Evolutionary conservation across 352 stramenopile species (phyloP).

Genomic region (Pythium dissimile): DNA sequence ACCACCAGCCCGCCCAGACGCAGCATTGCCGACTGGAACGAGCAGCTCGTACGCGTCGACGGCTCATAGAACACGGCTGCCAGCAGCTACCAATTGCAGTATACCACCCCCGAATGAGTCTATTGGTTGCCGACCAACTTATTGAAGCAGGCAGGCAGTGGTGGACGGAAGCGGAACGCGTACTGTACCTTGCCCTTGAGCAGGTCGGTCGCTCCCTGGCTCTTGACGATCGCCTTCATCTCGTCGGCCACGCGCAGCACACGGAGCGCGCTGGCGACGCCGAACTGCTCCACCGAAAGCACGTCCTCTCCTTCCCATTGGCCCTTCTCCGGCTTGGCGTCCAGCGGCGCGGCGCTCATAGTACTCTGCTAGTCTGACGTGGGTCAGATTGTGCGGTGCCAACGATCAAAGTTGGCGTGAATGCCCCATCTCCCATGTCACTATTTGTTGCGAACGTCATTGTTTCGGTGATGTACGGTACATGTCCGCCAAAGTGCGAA

Average conservation of each 20-base stretch:
- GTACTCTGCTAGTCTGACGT: background rate
- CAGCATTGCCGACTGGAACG: conserved; percentile 97
- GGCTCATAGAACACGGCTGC: conserved; percentile 98
- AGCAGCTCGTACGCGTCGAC: conserved; percentile 97
- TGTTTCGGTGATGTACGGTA: background rate
- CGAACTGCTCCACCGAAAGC: conserved; percentile 77
- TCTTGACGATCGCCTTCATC: conserved; percentile 83
- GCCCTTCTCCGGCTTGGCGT: conserved; percentile 52
- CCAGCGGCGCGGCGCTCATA: conserved; percentile 32
- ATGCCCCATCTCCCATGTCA: background rate
- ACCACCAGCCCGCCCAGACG: conserved; percentile 95
- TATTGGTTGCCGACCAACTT: too few relatives aligned
- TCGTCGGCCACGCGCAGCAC: conserved; percentile 74
- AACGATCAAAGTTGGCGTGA: too few relatives aligned
- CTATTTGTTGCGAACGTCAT: conserved; percentile 7
- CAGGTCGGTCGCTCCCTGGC: conserved; percentile 62
- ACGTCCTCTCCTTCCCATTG: conserved; percentile 74
- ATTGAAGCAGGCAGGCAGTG: too few relatives aligned
- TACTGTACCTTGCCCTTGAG: conserved; percentile 83
- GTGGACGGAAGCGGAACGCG: too few relatives aligned
- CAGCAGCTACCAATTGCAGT: conserved; percentile 68
- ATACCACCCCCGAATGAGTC: background rate
- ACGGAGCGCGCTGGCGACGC: conserved; percentile 63
- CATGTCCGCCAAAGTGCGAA: conserved; percentile 15
- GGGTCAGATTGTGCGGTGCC: conserved; percentile 5